Evolutionary conservation across 306 rosid genomes (phyloP).

Genomic region (Adenanthera pavonina): DNA sequence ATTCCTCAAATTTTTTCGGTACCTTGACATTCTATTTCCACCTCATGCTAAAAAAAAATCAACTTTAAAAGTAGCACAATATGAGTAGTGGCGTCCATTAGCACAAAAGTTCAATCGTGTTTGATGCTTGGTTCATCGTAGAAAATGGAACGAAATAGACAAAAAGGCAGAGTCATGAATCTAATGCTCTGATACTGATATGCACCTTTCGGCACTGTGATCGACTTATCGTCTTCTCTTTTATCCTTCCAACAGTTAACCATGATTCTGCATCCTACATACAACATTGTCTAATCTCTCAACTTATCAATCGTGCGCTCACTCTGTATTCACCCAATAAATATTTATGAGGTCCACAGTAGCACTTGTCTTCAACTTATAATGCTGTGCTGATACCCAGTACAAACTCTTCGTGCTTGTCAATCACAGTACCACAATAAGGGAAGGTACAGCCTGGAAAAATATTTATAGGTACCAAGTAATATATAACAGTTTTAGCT

Average conservation of each 20-base stretch:
- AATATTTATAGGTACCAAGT: not conserved
- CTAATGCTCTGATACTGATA: not conserved
- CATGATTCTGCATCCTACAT: conserved; percentile 15
- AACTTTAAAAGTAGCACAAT: not conserved
- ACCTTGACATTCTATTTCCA: too few species aligned
- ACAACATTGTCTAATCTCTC: conserved; percentile 2
- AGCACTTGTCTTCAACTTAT: not conserved
- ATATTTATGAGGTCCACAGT: not conserved
- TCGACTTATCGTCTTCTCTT: not conserved
- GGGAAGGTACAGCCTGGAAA: not conserved
- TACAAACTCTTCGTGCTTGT: not conserved
- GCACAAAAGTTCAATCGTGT: not conserved
- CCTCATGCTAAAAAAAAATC: too few species aligned
- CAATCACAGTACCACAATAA: not conserved
- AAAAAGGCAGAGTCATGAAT: not conserved
- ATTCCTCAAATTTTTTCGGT: too few species aligned
- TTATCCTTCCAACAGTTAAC: conserved; percentile 17
- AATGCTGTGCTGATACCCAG: too few species aligned
- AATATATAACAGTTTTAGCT: not conserved
- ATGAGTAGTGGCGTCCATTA: not conserved
- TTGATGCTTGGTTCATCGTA: not conserved
- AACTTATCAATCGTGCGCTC: not conserved
- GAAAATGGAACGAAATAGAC: not conserved
- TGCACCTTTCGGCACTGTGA: not conserved
- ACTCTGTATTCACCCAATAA: not conserved